Evolutionary conservation across 2,329 filamentous ascomycete species (phyloP).

Genomic region (Ophiostoma novo-ulmi): DNA sequence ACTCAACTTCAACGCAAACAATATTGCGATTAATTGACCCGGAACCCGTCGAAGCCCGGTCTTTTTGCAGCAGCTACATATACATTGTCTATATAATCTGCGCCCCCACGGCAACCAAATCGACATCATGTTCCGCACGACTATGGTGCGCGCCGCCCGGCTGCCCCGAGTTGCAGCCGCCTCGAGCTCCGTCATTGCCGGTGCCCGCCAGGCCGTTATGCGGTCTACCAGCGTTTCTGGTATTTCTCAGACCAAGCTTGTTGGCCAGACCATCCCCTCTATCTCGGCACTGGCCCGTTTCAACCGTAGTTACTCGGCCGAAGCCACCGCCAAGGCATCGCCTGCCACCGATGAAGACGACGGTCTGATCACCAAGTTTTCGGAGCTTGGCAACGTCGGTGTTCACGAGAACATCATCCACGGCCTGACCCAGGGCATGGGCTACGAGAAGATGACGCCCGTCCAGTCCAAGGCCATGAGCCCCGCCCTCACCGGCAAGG

Average conservation of each 20-base stretch:
- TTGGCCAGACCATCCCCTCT: not conserved
- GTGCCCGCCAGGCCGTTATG: constrained; percentile 15
- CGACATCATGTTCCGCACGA: constrained; percentile 27
- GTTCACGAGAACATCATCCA: constrained; percentile 62
- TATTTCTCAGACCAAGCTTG: not conserved
- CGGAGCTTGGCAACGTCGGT: constrained; percentile 41
- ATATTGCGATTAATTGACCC: not conserved
- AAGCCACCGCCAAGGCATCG: not conserved
- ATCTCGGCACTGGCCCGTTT: constrained; percentile 15
- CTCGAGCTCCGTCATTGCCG: constrained; percentile 17
- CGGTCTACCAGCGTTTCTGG: constrained; percentile 12
- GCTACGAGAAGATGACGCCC: constrained; percentile 81
- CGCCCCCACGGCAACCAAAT: constrained; percentile 2
- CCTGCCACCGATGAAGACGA: not conserved
- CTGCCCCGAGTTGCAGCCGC: constrained; percentile 22
- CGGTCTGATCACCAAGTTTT: constrained; percentile 35
- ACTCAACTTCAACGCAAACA: constrained; percentile 6
- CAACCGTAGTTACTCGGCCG: constrained; percentile 22
- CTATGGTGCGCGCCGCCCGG: constrained; percentile 26
- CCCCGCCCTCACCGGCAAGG: constrained; percentile 70
- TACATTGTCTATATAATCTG: not conserved
- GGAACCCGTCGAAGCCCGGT: not conserved
- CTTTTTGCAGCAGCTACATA: not conserved
- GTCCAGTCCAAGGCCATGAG: constrained; percentile 83
- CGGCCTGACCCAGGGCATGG: constrained; percentile 66